Conservation (phyloP, 331 rosid species). For the Dryas integrifolia region DNA sequence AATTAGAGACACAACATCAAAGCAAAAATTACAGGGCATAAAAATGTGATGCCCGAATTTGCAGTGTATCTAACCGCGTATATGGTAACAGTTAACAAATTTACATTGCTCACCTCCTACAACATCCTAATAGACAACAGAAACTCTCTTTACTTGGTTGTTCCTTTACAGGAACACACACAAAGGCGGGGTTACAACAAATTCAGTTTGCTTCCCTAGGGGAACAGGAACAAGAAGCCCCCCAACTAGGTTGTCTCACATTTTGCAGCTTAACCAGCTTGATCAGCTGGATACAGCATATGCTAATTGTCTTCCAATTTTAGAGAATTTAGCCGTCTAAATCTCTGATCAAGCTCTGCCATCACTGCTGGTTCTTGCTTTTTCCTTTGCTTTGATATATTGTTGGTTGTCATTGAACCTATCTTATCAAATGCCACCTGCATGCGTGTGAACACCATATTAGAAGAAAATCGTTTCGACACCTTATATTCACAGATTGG, state of each 20-base stretch:
- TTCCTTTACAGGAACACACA: slow-evolving; percentile 28
- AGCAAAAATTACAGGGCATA: slow-evolving; percentile 37
- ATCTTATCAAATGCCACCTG: slow-evolving; percentile 97
- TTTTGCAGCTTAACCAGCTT: slow-evolving; percentile 28
- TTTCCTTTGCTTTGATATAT: slow-evolving; percentile 90
- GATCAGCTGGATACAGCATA: slow-evolving; percentile 14
- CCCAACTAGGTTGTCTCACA: slow-evolving; percentile 28
- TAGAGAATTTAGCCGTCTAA: slow-evolving; percentile 69
- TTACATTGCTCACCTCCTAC: slow-evolving; percentile 60
- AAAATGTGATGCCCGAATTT: slow-evolving; percentile 33
- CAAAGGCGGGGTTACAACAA: slow-evolving; percentile 10
- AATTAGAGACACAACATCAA: slow-evolving; percentile 9
- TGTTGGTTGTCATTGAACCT: slow-evolving; percentile 93
- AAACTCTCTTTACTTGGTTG: slow-evolving; percentile 26
- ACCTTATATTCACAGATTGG: not conserved
- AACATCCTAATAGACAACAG: slow-evolving; percentile 41
- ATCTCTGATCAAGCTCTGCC: slow-evolving; percentile 92
- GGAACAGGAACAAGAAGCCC: slow-evolving; percentile 23
- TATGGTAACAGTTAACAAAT: slow-evolving; percentile 29
- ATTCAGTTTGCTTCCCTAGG: slow-evolving; percentile 31
- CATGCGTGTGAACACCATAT: slow-evolving; percentile 9
- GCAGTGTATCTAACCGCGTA: slow-evolving; percentile 33
- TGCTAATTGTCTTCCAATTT: slow-evolving; percentile 48
- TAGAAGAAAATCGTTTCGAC: slow-evolving; percentile 1
- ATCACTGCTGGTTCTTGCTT: slow-evolving; percentile 97